A percentile compares a stretch with the other conserved stretches of the same genome.
Conservation (phyloP, 129 eudicot genomes). For the Arctium minus region DNA sequence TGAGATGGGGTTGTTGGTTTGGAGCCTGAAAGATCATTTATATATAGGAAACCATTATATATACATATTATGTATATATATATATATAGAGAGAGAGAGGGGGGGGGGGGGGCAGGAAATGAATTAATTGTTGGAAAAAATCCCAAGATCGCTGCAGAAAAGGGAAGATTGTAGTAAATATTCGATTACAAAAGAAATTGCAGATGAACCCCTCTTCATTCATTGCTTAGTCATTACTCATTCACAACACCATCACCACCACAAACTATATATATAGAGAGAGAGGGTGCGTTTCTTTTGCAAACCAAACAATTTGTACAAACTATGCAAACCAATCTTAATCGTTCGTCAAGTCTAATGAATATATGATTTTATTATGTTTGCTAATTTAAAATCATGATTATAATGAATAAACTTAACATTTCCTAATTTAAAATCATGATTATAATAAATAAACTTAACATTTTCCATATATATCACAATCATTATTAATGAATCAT, state of each 20-base stretch:
- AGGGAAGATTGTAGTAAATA: conserved; percentile 6
- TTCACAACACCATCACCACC: background rate
- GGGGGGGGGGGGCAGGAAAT: background rate
- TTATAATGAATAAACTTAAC: no score
- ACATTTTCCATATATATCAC: no score
- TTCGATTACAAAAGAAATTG: background rate
- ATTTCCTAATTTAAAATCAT: no score
- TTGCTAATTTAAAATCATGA: no score
- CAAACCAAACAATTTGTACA: no score
- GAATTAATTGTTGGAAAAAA: conserved; percentile 14
- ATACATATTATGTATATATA: background rate
- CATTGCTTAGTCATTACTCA: conserved; percentile 10
- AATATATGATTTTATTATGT: no score
- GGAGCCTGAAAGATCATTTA: conserved; percentile 42
- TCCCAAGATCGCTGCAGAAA: background rate
- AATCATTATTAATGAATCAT: no score
- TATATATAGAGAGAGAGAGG: background rate
- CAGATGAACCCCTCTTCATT: conserved; percentile 8
- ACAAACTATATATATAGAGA: background rate
- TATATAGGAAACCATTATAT: conserved; percentile 26
- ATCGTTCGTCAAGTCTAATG: no score
- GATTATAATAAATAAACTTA: no score
- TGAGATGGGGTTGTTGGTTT: conserved; percentile 44
- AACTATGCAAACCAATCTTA: no score
- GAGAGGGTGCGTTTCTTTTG: no score